A percentile compares a stretch with the other conserved stretches of the same genome.
Conservation (phyloP, 2,329 filamentous ascomycete species). For the Lasiodiplodia sp. region DNA sequence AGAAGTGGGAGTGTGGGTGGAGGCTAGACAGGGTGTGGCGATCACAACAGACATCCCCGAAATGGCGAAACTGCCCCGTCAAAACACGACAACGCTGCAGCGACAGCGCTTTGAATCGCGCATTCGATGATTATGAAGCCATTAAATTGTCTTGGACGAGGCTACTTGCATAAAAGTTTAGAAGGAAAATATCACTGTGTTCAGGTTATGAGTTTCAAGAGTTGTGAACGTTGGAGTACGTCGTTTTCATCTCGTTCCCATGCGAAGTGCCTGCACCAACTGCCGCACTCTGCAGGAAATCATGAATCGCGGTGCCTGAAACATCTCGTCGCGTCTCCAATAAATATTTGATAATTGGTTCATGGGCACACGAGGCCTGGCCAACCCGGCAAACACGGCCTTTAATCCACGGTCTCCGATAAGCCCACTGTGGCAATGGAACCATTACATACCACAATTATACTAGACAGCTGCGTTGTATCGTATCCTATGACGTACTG, state of each 20-base stretch:
- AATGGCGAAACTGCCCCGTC: slow-evolving; percentile 20
- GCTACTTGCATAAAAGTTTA: neutral
- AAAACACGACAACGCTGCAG: neutral
- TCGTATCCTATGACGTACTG: neutral
- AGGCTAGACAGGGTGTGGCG: slow-evolving; percentile 7
- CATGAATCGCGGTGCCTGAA: neutral
- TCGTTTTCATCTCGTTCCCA: neutral
- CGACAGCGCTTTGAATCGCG: neutral
- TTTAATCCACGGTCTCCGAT: neutral
- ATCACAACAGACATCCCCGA: slow-evolving; percentile 17
- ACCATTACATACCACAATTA: neutral
- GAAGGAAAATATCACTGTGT: neutral
- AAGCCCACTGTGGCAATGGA: neutral
- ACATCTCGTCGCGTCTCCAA: neutral
- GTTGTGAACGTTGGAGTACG: neutral
- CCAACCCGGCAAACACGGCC: neutral
- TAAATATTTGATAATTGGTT: neutral
- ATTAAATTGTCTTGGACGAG: neutral
- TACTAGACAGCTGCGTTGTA: neutral
- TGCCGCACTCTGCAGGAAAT: neutral
- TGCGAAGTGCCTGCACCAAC: neutral
- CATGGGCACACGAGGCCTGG: neutral
- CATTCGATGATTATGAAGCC: too few relatives aligned
- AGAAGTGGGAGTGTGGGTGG: slow-evolving; percentile 9
- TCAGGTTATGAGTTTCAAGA: neutral